Evolutionary conservation across 306 rosid genomes (phyloP).

Genomic region (Castanea sativa): DNA sequence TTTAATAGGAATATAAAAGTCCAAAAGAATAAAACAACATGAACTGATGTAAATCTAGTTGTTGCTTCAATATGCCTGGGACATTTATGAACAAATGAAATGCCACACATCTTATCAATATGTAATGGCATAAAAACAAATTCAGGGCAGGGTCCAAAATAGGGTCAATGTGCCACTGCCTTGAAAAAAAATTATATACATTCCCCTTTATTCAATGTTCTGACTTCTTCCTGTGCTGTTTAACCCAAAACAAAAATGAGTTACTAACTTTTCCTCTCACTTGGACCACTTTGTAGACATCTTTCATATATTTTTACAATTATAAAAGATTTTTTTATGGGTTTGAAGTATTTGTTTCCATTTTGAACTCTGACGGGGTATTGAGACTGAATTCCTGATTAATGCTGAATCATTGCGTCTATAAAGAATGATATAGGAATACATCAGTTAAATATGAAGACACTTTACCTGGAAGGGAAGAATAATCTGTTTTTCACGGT

Average conservation of each 20-base stretch:
- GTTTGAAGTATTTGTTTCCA: background rate
- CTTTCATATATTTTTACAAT: background rate
- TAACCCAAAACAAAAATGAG: background rate
- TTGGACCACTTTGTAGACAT: background rate
- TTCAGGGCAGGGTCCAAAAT: background rate
- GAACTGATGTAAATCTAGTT: background rate
- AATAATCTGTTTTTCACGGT: conserved; percentile 58
- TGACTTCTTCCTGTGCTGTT: background rate
- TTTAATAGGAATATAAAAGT: background rate
- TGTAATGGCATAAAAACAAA: background rate
- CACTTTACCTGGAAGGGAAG: conserved; percentile 78
- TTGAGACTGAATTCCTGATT: background rate
- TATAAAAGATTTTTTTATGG: background rate
- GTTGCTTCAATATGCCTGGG: background rate
- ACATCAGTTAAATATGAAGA: conserved; percentile 9
- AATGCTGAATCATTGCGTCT: background rate
- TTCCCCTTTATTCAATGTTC: background rate
- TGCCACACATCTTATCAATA: background rate
- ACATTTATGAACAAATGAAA: background rate
- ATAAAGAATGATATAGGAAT: background rate
- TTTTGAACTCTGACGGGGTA: background rate
- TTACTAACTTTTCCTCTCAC: background rate
- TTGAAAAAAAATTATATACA: background rate
- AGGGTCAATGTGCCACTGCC: background rate
- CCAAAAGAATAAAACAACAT: background rate